Evolutionary conservation across 768 basidiomycete species (phyloP), one percentile per base, ranked within the genome.

Genomic region (Mycena indigotica): DNA sequence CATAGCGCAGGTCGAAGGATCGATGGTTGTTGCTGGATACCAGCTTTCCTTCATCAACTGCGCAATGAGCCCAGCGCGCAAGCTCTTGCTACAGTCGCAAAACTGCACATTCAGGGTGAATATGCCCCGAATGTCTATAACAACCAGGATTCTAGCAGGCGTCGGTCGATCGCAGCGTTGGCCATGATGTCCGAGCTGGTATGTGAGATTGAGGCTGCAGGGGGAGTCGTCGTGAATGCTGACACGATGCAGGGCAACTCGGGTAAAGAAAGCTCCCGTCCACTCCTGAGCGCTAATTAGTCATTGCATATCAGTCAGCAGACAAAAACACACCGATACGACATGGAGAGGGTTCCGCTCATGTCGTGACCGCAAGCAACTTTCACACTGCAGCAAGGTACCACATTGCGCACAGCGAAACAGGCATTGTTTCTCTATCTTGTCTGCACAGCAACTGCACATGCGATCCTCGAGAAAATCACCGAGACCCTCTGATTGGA

Each of bases 11-110:
- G n/a, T n/a, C n/a, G n/a, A n/a, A n/a, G n/a, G n/a, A n/a, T n/a
- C n/a, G n/a, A n/a, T n/a, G n/a, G n/a, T n/a, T 3, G 28, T 48
- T 1, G 45, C 54, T 0, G 67, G 66, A 21, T 65, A 64, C 50
- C 54, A 55, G 28, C 17, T 16, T n/a, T 6, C 49, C 3, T 24
- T 3, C 4, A 55, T 29, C 6, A 55, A 46, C 30, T 55, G 54
- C 24, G 3, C 41, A 13, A 48, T 28, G 12, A 26, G 13, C 13
- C 28, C 46, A 13, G 13, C 13, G 6, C 25, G 21, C 6, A 48
- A 12, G 46, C 24, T 25, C 10, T 25, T 24, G 5, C 6, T 4
- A n/a, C 46, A 48, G 25, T 26, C 23, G 46, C 46, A 48, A 13
- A 28, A 28, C 13, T 26, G 46, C 5, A 48, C 23, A 28, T 48